Conservation (phyloP, 495 filamentous ascomycete genomes). For the Xylaria bambusicola region DNA sequence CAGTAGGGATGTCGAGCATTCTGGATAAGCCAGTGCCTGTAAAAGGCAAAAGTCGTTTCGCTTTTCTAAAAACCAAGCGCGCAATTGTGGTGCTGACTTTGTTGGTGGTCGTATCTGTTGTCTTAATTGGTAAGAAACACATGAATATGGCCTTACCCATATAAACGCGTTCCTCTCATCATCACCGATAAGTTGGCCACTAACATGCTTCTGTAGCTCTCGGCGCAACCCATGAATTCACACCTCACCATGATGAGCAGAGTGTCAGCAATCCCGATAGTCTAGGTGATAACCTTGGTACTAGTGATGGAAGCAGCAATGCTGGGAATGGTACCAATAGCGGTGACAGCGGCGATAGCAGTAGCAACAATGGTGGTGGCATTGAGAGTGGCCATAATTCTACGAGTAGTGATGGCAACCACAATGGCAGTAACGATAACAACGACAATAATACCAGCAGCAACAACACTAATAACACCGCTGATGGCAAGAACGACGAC, state of each 20-base stretch:
- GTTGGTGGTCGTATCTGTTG: constrained; percentile 21
- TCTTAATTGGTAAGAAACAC: constrained; percentile 25
- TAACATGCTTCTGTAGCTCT: constrained; percentile 24
- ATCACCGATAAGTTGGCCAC: background rate
- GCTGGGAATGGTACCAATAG: background rate
- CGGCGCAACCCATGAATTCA: constrained; percentile 22
- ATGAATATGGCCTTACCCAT: no score
- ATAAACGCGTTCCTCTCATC: no score
- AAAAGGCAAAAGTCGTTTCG: constrained; percentile 5
- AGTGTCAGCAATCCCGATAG: no score
- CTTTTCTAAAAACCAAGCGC: constrained; percentile 28
- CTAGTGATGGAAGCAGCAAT: background rate
- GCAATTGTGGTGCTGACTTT: constrained; percentile 22
- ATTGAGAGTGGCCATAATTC: background rate
- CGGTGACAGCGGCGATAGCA: background rate
- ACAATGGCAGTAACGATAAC: no score
- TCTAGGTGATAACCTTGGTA: background rate
- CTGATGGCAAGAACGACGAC: background rate
- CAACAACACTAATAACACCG: no score
- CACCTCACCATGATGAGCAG: background rate
- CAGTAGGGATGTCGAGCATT: constrained; percentile 4
- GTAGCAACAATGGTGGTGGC: background rate
- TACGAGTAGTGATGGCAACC: background rate
- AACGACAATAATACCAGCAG: background rate
- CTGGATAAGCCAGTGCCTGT: background rate